Evolutionary conservation across 805 yeast genomes (phyloP).

Genomic region (Millerozyma miso): DNA sequence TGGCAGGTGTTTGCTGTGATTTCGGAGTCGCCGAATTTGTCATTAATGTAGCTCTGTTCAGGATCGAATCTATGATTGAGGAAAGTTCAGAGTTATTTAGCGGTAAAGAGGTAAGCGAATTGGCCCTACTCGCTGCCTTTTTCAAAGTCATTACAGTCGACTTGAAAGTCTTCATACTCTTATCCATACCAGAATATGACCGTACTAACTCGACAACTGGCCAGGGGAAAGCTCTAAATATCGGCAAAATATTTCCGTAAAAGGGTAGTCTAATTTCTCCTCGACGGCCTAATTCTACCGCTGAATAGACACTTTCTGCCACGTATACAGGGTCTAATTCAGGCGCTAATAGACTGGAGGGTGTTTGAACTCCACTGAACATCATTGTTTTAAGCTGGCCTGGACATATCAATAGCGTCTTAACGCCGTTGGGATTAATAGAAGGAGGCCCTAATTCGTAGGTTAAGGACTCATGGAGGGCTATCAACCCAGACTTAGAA

Average conservation of each 20-base stretch:
- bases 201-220: slow-evolving; percentile 57
- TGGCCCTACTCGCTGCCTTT: slow-evolving; percentile 10
- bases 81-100: slow-evolving; percentile 1
- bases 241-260: slow-evolving; percentile 71
- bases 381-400: slow-evolving; percentile 78
- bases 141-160: slow-evolving; percentile 5
- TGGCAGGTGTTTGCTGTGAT: not conserved
- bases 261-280: slow-evolving; percentile 73
- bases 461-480: slow-evolving; percentile 76
- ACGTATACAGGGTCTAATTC: slow-evolving; percentile 66
- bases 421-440: slow-evolving; percentile 48
- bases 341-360: slow-evolving; percentile 76
- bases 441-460: slow-evolving; percentile 60
- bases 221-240: slow-evolving; percentile 70
- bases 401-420: slow-evolving; percentile 75
- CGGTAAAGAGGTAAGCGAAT: slow-evolving; percentile 6
- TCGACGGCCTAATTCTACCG: slow-evolving; percentile 56
- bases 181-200: slow-evolving; percentile 64
- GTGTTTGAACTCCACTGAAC: slow-evolving; percentile 73
- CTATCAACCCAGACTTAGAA: slow-evolving; percentile 80
- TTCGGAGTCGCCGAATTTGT: not conserved
- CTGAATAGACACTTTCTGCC: slow-evolving; percentile 53
- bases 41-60: not conserved
- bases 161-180: slow-evolving; percentile 32
- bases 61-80: not conserved